Conservation (phyloP, 176 grass and related monocot species). For the Echinochloa phyllopogon region DNA sequence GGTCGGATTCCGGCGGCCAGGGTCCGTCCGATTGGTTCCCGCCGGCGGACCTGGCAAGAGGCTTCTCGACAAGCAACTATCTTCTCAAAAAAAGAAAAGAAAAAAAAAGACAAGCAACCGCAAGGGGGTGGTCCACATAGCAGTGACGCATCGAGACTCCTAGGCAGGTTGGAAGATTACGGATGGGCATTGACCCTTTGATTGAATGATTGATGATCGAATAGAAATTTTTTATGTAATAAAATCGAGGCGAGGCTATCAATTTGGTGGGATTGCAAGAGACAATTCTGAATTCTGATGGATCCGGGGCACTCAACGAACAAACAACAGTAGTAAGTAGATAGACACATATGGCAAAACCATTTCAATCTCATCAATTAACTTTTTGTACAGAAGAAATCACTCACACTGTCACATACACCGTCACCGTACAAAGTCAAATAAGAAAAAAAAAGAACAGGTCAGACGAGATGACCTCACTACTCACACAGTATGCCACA, state of each 20-base stretch:
- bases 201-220: no score
- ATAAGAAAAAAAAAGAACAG: neutral
- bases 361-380: neutral
- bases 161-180: no score
- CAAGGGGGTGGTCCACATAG: neutral
- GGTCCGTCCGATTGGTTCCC: neutral
- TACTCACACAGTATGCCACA: slow-evolving; percentile 20
- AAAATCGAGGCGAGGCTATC: no score
- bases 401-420: neutral
- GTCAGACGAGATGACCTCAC: neutral
- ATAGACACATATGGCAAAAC: neutral
- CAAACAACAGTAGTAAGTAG: no score
- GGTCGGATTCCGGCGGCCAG: neutral
- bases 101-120: neutral
- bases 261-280: no score
- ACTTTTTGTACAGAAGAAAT: slow-evolving; percentile 33
- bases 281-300: neutral
- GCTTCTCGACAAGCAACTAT: neutral
- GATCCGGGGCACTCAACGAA: neutral
- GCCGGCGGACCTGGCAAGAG: neutral
- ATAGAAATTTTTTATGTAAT: no score
- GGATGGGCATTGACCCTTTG: no score
- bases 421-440: slow-evolving; percentile 33
- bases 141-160: neutral
- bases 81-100: no score